A percentile compares a stretch with the other conserved stretches of the same genome.
These are phyloP conservation scores for Solanum okadae DNA, from an alignment of 257 asterid species.

Conservation along the genomic window DNA sequence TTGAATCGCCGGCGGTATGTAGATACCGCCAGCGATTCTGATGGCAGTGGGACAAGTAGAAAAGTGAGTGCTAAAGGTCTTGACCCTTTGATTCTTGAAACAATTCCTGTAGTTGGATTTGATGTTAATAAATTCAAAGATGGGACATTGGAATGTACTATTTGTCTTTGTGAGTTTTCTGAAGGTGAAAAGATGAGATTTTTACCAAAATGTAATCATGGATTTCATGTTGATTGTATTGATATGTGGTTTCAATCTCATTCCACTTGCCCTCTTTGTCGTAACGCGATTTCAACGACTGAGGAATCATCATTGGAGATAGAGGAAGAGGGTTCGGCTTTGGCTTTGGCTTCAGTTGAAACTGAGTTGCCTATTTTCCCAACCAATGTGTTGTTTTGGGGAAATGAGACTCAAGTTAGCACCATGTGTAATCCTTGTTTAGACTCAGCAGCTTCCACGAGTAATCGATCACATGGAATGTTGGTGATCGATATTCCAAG, in stretches of 20 bases:
- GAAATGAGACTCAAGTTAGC: constrained; percentile 12
- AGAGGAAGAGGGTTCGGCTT: neutral
- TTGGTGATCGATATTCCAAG: constrained; percentile 8
- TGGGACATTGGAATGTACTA: constrained; percentile 63
- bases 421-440: constrained; percentile 1
- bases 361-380: constrained; percentile 2
- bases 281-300: neutral
- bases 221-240: constrained; percentile 81
- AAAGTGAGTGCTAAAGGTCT: neutral
- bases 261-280: constrained; percentile 61
- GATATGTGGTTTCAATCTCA: constrained; percentile 95
- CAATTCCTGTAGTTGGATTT: neutral
- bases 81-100: neutral
- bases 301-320: neutral
- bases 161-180: constrained; percentile 61
- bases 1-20: constrained; percentile 49
- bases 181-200: constrained; percentile 63
- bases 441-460: neutral
- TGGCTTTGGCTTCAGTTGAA: neutral
- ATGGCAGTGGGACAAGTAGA: constrained; percentile 29
- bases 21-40: constrained; percentile 7
- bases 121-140: constrained; percentile 23
- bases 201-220: constrained; percentile 81
- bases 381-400: constrained; percentile 16
- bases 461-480: neutral